Evolutionary conservation across 2,329 filamentous ascomycete genomes (phyloP).

Genomic region (Xylaria sp.): DNA sequence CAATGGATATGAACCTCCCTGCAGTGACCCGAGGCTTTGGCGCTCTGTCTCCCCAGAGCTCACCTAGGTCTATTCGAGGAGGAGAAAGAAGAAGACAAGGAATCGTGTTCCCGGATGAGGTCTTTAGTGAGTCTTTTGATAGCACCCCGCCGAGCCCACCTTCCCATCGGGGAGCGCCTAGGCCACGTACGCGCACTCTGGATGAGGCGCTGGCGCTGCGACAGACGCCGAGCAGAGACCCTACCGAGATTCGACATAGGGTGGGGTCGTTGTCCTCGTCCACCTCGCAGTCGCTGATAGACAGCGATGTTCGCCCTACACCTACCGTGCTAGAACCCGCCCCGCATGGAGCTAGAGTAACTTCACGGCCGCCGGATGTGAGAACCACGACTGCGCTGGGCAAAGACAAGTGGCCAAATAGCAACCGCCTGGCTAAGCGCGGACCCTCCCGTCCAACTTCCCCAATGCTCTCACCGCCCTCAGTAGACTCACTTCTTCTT

Average conservation of each 20-base stretch:
- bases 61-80: conserved; percentile 59
- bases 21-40: conserved; percentile 49
- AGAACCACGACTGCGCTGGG: conserved; percentile 42
- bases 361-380: conserved; percentile 50
- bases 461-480: conserved; percentile 63
- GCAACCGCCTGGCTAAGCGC: conserved; percentile 65
- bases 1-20: conserved; percentile 41
- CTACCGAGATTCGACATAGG: conserved; percentile 66
- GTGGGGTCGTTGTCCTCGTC: conserved; percentile 74
- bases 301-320: conserved; percentile 55
- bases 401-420: conserved; percentile 60
- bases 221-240: conserved; percentile 52
- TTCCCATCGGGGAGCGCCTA: conserved; percentile 51
- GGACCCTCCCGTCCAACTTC: conserved; percentile 67
- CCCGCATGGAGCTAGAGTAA: conserved; percentile 54
- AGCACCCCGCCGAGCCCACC: conserved; percentile 56
- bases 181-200: conserved; percentile 68
- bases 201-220: conserved; percentile 61
- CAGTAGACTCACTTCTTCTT: conserved; percentile 67
- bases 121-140: conserved; percentile 62
- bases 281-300: conserved; percentile 62
- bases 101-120: conserved; percentile 70
- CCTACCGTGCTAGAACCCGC: conserved; percentile 56
- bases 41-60: conserved; percentile 55
- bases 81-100: conserved; percentile 64